Percentiles rank a stretch among this genome's conserved stretches.
Conservation (phyloP, 148 eudicot species). For the Persicaria maculosa region DNA sequence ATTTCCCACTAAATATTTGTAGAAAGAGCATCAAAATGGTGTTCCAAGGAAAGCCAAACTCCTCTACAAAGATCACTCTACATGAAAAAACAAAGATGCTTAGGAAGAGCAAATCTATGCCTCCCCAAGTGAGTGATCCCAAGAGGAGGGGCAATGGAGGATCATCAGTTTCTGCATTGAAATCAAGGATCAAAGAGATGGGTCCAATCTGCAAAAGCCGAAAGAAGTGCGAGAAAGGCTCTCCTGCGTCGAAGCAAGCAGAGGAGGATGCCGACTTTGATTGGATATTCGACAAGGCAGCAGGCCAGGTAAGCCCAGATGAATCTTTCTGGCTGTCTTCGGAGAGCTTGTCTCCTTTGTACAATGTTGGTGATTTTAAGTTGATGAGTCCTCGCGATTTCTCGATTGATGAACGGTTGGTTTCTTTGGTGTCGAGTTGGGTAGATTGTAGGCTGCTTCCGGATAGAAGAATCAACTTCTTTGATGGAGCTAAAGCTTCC, state of each 20-base stretch:
- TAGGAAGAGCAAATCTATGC: conserved; percentile 5
- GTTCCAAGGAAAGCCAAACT: conserved; percentile 4
- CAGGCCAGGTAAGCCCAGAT: conserved; percentile 20
- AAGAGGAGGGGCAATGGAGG: conserved; percentile 7
- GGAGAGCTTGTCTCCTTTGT: conserved; percentile 27
- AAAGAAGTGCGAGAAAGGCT: conserved; percentile 12
- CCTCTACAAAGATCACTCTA: background rate
- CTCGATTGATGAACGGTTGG: conserved; percentile 25
- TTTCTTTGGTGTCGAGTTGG: conserved; percentile 24
- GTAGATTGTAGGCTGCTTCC: conserved; percentile 1
- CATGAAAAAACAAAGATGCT: background rate
- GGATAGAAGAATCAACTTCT: background rate
- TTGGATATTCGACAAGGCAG: conserved; percentile 17
- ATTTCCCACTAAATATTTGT: conserved; percentile 6
- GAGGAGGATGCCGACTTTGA: conserved; percentile 19
- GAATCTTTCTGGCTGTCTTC: conserved; percentile 34
- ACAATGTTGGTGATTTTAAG: conserved; percentile 21
- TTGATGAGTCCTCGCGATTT: conserved; percentile 33
- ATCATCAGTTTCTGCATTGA: background rate
- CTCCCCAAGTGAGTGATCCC: background rate
- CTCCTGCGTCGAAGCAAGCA: conserved; percentile 9
- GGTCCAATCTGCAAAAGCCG: conserved; percentile 35
- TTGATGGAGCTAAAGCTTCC: conserved; percentile 17
- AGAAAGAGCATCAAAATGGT: background rate
- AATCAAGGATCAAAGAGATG: conserved; percentile 10